Conservation (phyloP, 1,284 basidiomycete genomes). For the Austroboletus olivaceoglutinosus region DNA sequence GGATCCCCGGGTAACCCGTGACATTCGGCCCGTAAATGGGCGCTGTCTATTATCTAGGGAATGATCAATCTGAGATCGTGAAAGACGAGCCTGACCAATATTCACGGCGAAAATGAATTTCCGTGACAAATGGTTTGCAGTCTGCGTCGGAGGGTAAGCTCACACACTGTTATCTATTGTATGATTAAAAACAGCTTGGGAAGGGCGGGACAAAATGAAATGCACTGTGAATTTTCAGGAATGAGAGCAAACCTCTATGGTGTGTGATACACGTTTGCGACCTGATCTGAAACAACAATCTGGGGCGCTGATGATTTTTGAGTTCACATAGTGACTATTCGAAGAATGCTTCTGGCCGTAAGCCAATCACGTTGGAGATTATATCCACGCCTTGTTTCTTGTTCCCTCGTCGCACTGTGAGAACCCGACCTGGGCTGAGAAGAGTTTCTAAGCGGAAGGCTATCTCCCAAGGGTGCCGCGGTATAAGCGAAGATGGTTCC, state of each 20-base stretch:
- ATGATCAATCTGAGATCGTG: neutral
- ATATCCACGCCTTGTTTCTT: constrained; percentile 7
- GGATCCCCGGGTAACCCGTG: neutral
- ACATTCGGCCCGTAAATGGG: neutral
- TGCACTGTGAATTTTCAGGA: constrained; percentile 3
- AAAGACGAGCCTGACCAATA: neutral
- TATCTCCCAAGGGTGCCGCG: neutral
- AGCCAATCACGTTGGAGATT: neutral
- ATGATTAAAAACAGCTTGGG: constrained; percentile 1
- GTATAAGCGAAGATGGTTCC: neutral
- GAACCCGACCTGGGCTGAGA: constrained; percentile 2
- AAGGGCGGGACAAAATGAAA: neutral
- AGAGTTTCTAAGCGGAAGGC: constrained; percentile 3
- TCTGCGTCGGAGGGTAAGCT: neutral
- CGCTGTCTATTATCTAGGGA: neutral
- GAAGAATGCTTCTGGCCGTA: neutral
- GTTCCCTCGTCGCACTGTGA: constrained; percentile 2
- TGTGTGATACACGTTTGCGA: neutral
- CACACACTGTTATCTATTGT: neutral
- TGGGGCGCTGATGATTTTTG: constrained; percentile 2
- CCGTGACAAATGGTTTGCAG: neutral
- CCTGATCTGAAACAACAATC: constrained; percentile 5
- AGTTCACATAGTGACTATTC: neutral
- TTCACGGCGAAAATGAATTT: too few species aligned
- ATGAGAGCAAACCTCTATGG: neutral